phyloP scores from a whole-genome alignment of 2,329 filamentous ascomycete genomes.

The Phaeosphaeriaceae sp. region DNA sequence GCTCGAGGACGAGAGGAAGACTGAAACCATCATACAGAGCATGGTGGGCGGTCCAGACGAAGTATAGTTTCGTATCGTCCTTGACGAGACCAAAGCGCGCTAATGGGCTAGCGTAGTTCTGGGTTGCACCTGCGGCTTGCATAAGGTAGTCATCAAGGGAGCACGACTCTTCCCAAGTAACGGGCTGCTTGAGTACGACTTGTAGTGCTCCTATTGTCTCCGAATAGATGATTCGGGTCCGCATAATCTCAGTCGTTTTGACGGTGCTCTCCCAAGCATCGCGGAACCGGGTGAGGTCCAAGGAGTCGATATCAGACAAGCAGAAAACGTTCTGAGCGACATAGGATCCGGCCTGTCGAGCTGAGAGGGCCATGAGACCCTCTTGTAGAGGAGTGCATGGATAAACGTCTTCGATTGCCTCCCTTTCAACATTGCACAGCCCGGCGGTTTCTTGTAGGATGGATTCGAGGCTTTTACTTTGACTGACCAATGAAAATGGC shows the following conservation, averaged over 20 bases:
- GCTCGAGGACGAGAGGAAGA: slow-evolving; percentile 1
- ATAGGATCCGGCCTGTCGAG: slow-evolving; percentile 60
- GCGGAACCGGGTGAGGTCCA: slow-evolving; percentile 37
- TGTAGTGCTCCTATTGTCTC: slow-evolving; percentile 1
- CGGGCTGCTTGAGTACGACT: not conserved
- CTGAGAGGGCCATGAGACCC: slow-evolving; percentile 61
- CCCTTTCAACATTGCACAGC: too few relatives aligned
- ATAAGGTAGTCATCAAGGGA: not conserved
- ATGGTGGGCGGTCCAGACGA: slow-evolving; percentile 76
- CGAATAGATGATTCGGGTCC: slow-evolving; percentile 47
- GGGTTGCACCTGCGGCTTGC: slow-evolving; percentile 9
- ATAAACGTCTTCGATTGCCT: not conserved
- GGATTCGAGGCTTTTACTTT: too few relatives aligned
- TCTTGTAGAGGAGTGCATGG: slow-evolving; percentile 52
- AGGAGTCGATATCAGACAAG: not conserved
- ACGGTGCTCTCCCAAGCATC: slow-evolving; percentile 50
- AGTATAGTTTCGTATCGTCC: slow-evolving; percentile 27
- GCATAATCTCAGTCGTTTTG: slow-evolving; percentile 50
- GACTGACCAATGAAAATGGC: too few relatives aligned
- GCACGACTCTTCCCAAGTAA: not conserved
- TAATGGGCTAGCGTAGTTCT: slow-evolving; percentile 50
- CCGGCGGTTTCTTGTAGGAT: too few relatives aligned
- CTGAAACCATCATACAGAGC: slow-evolving; percentile 91
- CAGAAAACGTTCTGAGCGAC: slow-evolving; percentile 55
- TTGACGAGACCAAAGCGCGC: slow-evolving; percentile 52